Evolutionary conservation across 768 basidiomycete species (phyloP), one percentile per base, ranked within the genome.

Genomic region (Kwoniella shandongensis): DNA sequence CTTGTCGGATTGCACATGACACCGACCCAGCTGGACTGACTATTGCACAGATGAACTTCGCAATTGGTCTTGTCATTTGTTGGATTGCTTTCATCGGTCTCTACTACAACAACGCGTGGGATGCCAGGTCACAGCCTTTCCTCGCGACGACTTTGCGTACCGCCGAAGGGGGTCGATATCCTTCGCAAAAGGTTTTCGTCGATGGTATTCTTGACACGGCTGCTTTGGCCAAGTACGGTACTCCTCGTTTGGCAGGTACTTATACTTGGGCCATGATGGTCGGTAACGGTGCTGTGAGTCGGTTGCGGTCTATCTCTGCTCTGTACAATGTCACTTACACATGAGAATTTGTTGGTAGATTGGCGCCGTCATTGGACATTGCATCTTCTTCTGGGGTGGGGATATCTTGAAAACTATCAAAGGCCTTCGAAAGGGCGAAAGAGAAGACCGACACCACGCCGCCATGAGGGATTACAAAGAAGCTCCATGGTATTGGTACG

Each of bases 51-150:
- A n/a, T n/a, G 0, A 86, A 85, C 66, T 81, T 82, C 0, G 84
- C 83, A 83, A 62, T 84, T 27, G 85, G 85, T 4, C 79, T 78
- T 54, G 62, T 68, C 13, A 67, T 85, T 40, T 84, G 82, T 62
- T 86, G 85, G 64, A 66, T 82, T 36, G 78, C 77, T 0, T 78
- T 85, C 36, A 78, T 81, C 76, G 82, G 51, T 2, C 82, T 86
- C 39, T 86, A 84, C 73, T 86, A 85, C 61, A 79, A 81, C n/a
- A 82, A 86, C 65, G 74, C 79, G 4, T 86, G 84, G 84, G 81
- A 81, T 59, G 82, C 83, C 2, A 74, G 79, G 54, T 66, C 72
- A 0, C 83, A 83, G 65, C 85, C 84, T 0, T 83, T 86, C 80
- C 72, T 86, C 25, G 84, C 84, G 0, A 82, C 83, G 0, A 81